Base-by-base conservation (phyloP, 2,329 filamentous ascomycete genomes). In the Nectriaceae sp. region DNA sequence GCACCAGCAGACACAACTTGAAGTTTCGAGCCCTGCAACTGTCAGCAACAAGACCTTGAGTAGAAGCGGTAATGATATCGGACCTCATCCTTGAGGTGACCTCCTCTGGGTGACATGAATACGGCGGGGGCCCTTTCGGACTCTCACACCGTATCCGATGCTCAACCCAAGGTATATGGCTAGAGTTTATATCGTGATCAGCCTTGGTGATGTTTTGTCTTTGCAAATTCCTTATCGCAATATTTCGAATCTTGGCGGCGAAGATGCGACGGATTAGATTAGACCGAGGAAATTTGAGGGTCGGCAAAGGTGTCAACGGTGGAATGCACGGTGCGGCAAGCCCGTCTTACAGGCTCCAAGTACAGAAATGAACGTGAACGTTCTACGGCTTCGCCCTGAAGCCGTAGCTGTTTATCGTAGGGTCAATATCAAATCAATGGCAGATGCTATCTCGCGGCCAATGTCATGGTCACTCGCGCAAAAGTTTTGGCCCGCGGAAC, bases 51-150 rank as follows among this genome's bases (percentile, higher is more conserved):
- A 20, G n/a, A 21, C 18, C 37, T 39, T 21, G 37, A 16, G 19
- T 8, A 21, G 37, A 11, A n/a, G n/a, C 16, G 37, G 5, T 3
- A 2, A 21, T 24, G 40, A 36, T 38, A 15, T 49, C 69, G 51
- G 70, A 78, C 77, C 76, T 83, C 80, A 80, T 83, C 77, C 62
- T 82, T 80, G 71, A 83, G 77, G 67, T 70, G 78, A 44, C 60
- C 60, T 49, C 59, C 64, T 52, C 57, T 64, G 56, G 63, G 59
- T 46, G 70, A 70, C 69, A 72, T 72, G 61, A 66, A 65, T 61
- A 48, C 61, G 49, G 59, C 50, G 55, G 49, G 44, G 55, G 54
- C 37, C 52, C 54, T 44, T 21, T 22, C 39, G 48, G 53, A 57
- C 56, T 47, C 44, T 42, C 31, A 44, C 46, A 49, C 43, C 44